A percentile compares a stretch with the other conserved stretches of the same genome.
These are phyloP conservation scores for Taiozyma sp. DNA, from an alignment of 1,139 yeast species.

Conservation along the genomic window DNA sequence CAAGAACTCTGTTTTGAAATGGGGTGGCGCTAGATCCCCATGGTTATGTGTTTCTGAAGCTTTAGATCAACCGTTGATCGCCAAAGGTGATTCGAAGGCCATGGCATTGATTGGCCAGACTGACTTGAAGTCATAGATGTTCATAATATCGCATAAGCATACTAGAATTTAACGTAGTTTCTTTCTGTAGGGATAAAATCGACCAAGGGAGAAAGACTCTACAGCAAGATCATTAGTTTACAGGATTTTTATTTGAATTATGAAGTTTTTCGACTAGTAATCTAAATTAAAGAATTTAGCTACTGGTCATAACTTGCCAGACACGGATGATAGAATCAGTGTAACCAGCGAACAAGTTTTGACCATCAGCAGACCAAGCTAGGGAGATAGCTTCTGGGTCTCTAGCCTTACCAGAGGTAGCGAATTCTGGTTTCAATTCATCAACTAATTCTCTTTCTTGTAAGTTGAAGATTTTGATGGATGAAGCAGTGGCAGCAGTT, in stretches of 20 bases:
- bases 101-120: slow-evolving; percentile 61
- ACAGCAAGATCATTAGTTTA: slow-evolving; percentile 2
- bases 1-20: slow-evolving; percentile 63
- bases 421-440: slow-evolving; percentile 98
- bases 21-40: slow-evolving; percentile 95
- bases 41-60: slow-evolving; percentile 86
- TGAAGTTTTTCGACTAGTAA: slow-evolving; percentile 9
- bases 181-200: too few species aligned
- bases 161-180: neutral
- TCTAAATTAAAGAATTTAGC: slow-evolving; percentile 14
- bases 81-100: slow-evolving; percentile 66
- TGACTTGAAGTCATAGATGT: slow-evolving; percentile 11
- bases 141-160: neutral
- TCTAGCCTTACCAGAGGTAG: slow-evolving; percentile 80
- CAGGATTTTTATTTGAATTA: slow-evolving; percentile 5
- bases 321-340: slow-evolving; percentile 99
- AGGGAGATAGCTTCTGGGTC: slow-evolving; percentile 98
- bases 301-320: slow-evolving; percentile 96
- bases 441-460: slow-evolving; percentile 95
- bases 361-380: slow-evolving; percentile 99
- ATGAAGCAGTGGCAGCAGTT: slow-evolving; percentile 98
- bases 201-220: too few species aligned
- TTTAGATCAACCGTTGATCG: slow-evolving; percentile 54
- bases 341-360: slow-evolving; percentile 99
- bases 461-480: slow-evolving; percentile 98